phyloP scores from a whole-genome alignment of 352 stramenopile species.

The Phytophthora multivora region DNA sequence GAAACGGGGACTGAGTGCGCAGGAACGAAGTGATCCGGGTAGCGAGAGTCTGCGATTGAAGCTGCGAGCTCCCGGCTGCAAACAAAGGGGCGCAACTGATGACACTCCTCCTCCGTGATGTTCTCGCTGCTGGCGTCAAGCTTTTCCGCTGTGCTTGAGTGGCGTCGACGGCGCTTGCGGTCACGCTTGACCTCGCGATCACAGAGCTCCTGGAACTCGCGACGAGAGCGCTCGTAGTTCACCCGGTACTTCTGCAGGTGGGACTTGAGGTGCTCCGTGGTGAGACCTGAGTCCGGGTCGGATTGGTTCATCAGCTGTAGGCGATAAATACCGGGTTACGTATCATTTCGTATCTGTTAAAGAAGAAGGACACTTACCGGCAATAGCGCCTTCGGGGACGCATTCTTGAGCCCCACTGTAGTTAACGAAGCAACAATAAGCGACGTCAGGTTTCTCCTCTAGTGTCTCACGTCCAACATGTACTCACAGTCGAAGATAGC shows the following conservation, averaged over 20 bases:
- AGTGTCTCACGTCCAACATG: not conserved
- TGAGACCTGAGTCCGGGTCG: conserved; percentile 51
- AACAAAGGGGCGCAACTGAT: not conserved
- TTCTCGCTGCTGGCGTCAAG: not conserved
- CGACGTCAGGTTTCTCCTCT: not conserved
- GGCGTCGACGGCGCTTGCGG: conserved; percentile 41
- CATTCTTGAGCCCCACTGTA: conserved; percentile 83
- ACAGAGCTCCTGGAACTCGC: conserved; percentile 78
- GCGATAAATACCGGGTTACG: not conserved
- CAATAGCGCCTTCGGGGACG: conserved; percentile 72
- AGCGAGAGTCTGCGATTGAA: conserved; percentile 17
- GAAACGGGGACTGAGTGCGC: not conserved
- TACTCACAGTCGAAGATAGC: conserved; percentile 82
- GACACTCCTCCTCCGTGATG: not conserved
- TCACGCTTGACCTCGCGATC: conserved; percentile 60
- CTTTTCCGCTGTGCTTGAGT: too few relatives aligned
- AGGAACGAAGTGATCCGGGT: conserved; percentile 3
- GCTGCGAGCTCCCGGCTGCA: not conserved
- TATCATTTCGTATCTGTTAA: conserved; percentile 2
- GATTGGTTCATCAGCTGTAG: conserved; percentile 63
- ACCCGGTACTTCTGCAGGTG: conserved; percentile 87
- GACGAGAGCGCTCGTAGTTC: conserved; percentile 75
- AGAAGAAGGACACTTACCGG: conserved; percentile 33
- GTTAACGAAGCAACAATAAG: conserved; percentile 4
- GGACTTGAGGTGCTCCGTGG: conserved; percentile 85